Evolutionary conservation across 2,329 filamentous ascomycete species (phyloP).

Genomic region (Aspergillus sp.): DNA sequence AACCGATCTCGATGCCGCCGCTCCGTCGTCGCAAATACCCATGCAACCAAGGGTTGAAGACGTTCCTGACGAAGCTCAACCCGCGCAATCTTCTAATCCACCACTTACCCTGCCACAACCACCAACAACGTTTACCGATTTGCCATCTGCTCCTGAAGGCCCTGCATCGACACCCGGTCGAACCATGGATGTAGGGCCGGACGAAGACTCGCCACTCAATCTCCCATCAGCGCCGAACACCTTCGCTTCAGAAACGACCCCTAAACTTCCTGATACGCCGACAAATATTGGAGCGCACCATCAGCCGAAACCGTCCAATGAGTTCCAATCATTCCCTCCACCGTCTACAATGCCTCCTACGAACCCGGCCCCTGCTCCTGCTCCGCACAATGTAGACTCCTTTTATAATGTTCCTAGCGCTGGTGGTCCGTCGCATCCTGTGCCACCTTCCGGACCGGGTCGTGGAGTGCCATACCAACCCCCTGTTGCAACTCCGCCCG

Average conservation of each 20-base stretch:
- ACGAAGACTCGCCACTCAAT: conserved; percentile 30
- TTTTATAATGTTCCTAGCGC: conserved; percentile 22
- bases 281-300: conserved; percentile 18
- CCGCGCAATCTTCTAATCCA: conserved; percentile 46
- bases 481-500: conserved; percentile 21
- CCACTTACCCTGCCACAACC: conserved; percentile 39
- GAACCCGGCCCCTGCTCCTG: conserved; percentile 15
- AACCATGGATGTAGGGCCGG: conserved; percentile 36
- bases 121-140: conserved; percentile 20
- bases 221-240: conserved; percentile 41
- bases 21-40: conserved; percentile 44
- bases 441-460: conserved; percentile 19
- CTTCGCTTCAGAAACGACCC: conserved; percentile 29
- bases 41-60: conserved; percentile 60
- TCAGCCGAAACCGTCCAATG: conserved; percentile 21
- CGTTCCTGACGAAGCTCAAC: conserved; percentile 56
- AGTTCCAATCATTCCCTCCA: conserved; percentile 44
- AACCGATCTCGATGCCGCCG: conserved; percentile 61
- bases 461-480: conserved; percentile 21
- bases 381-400: conserved; percentile 22
- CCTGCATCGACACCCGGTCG: conserved; percentile 24
- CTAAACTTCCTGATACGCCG: conserved; percentile 35
- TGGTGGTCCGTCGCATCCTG: conserved; percentile 19
- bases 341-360: conserved; percentile 33
- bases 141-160: conserved; percentile 25